Evolutionary conservation across 768 basidiomycete genomes (phyloP).

Genomic region (Russula dissimulans): DNA sequence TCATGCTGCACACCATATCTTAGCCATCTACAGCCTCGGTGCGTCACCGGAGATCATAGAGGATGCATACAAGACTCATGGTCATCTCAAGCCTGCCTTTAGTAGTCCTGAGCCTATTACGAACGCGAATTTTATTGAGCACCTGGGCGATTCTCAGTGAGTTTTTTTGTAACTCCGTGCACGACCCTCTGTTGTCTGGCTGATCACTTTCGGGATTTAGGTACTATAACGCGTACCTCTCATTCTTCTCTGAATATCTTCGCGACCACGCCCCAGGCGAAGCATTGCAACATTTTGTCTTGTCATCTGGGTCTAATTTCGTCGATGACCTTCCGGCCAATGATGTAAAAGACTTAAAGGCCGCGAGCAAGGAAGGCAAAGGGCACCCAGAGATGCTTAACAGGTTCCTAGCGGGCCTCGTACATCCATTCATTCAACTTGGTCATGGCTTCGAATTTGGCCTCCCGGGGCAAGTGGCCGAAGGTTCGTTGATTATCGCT

Average conservation of each 20-base stretch:
- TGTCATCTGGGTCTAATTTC: conserved; percentile 43
- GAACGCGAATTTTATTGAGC: conserved; percentile 39
- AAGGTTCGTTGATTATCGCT: conserved; percentile 35
- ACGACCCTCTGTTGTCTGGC: no score
- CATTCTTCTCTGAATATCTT: conserved; percentile 40
- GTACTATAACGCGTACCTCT: conserved; percentile 49
- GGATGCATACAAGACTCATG: conserved; percentile 36
- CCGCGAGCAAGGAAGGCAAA: conserved; percentile 14
- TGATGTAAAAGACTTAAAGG: conserved; percentile 5
- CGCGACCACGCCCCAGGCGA: conserved; percentile 34
- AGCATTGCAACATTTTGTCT: conserved; percentile 51
- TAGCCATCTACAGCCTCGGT: conserved; percentile 55
- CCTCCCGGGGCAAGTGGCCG: conserved; percentile 47
- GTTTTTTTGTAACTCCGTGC: conserved; percentile 11
- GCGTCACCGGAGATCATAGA: conserved; percentile 35
- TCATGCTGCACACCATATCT: conserved; percentile 49
- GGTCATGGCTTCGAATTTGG: conserved; percentile 59
- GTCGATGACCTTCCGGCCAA: conserved; percentile 22
- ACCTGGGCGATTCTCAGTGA: conserved; percentile 50
- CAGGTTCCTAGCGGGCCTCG: conserved; percentile 46
- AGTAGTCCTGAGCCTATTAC: conserved; percentile 39
- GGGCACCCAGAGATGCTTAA: conserved; percentile 49
- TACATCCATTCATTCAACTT: conserved; percentile 55
- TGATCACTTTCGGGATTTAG: conserved; percentile 26
- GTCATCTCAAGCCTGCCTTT: conserved; percentile 32